These are phyloP conservation scores for Teunomyces lycoperdinae DNA, from an alignment of 805 yeast species.

Conservation along the genomic window DNA sequence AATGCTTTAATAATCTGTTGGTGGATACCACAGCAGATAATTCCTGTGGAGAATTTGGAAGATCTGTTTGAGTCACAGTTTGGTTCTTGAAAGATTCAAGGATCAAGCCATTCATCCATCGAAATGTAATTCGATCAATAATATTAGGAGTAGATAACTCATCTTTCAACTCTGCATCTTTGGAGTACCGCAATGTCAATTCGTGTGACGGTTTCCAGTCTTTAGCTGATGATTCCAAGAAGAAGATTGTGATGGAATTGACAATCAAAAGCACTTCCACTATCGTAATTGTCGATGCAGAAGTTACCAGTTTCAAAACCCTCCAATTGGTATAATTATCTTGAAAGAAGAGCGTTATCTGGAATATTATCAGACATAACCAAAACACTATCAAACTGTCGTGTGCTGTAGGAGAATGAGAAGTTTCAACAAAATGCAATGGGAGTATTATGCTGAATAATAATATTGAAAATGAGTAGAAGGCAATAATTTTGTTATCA, in stretches of 20 bases:
- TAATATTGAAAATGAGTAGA: constrained; percentile 8
- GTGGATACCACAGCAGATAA: constrained; percentile 21
- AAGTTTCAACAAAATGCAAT: constrained; percentile 25
- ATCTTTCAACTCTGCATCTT: constrained; percentile 1
- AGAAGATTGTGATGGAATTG: constrained; percentile 30
- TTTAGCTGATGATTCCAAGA: constrained; percentile 33
- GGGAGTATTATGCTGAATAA: constrained; percentile 19
- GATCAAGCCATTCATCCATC: constrained; percentile 48
- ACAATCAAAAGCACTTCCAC: constrained; percentile 26
- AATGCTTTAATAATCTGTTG: constrained; percentile 12
- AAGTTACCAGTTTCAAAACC: constrained; percentile 11
- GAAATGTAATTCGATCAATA: constrained; percentile 40
- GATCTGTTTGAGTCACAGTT: constrained; percentile 32
- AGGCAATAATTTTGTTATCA: constrained; percentile 17
- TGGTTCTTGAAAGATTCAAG: constrained; percentile 36
- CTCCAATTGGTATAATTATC: constrained; percentile 24
- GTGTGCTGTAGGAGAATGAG: constrained; percentile 17
- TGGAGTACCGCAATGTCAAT: constrained; percentile 27
- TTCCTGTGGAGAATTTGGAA: constrained; percentile 27
- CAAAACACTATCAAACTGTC: constrained; percentile 26
- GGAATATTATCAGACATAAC: constrained; percentile 22
- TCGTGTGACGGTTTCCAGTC: constrained; percentile 41
- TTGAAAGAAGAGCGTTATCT: constrained; percentile 22
- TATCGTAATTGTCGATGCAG: constrained; percentile 5
- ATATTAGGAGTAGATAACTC: constrained; percentile 26